A percentile compares a stretch with the other conserved stretches of the same genome.
Evolutionary conservation across 495 filamentous ascomycete species (phyloP).

Genomic region (Antarctomyces pellizariae): DNA sequence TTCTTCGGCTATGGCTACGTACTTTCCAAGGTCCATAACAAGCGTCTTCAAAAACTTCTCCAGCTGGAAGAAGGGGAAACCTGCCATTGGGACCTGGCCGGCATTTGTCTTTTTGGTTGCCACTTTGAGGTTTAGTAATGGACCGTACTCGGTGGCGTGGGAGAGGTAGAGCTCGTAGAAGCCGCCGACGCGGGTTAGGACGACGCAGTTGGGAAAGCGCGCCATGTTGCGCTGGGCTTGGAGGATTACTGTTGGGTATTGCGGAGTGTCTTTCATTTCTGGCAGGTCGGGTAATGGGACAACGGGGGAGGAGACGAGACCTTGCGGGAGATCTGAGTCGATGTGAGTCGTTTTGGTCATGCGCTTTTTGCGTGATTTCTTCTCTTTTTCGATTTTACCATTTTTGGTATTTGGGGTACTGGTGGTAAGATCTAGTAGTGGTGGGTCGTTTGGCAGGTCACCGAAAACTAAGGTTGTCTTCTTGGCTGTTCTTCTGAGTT

Average conservation of each 20-base stretch:
- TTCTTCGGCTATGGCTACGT: constrained; percentile 89
- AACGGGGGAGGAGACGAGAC: constrained; percentile 6
- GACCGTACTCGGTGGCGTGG: constrained; percentile 71
- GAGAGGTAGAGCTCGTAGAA: constrained; percentile 98
- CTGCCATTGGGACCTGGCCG: constrained; percentile 67
- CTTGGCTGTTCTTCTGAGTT: too few relatives aligned
- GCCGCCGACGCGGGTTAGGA: constrained; percentile 74
- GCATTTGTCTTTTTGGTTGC: constrained; percentile 52
- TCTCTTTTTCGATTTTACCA: too few relatives aligned
- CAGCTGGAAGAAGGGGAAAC: constrained; percentile 81
- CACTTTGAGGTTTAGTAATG: constrained; percentile 71
- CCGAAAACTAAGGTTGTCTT: constrained; percentile 2
- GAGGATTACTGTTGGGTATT: constrained; percentile 70
- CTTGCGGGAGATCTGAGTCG: constrained; percentile 11
- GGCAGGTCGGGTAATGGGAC: constrained; percentile 7
- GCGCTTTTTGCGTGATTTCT: too few relatives aligned
- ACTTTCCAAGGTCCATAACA: constrained; percentile 70
- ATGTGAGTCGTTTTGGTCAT: too few relatives aligned
- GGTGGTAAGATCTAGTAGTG: too few relatives aligned
- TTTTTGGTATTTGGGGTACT: too few relatives aligned
- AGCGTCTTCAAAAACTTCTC: constrained; percentile 80
- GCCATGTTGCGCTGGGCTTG: constrained; percentile 80
- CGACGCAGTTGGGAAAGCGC: constrained; percentile 67
- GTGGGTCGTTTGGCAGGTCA: constrained; percentile 12
- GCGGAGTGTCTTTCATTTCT: constrained; percentile 16